Percentiles rank a stretch among this genome's conserved stretches.
Evolutionary conservation across 129 eudicot species (phyloP).

Genomic region (Solidago caesia): DNA sequence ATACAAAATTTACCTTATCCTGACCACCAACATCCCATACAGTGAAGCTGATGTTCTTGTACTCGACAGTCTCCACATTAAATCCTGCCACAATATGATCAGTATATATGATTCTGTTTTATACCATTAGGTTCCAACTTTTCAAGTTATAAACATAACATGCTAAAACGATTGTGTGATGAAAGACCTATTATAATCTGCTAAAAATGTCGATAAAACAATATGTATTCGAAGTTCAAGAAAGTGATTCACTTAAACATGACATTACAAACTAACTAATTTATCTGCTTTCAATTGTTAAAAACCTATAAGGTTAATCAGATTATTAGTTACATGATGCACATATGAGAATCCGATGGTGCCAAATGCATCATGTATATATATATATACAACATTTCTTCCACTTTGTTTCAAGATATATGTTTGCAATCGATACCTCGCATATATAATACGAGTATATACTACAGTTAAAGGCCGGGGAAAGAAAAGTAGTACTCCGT

Average conservation of each 20-base stretch:
- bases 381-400: not conserved
- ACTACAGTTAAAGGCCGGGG: no score
- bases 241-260: not conserved
- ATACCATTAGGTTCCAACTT: not conserved
- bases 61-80: conserved; percentile 10
- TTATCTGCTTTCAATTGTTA: no score
- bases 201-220: not conserved
- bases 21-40: conserved; percentile 21
- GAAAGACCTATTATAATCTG: no score
- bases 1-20: conserved; percentile 3
- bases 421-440: not conserved
- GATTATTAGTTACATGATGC: not conserved
- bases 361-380: no score
- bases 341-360: no score
- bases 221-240: not conserved
- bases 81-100: conserved; percentile 6
- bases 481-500: not conserved
- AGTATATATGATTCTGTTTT: not conserved
- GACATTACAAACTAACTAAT: no score
- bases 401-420: not conserved
- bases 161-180: not conserved
- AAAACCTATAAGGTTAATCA: no score
- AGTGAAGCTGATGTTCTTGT: conserved; percentile 16
- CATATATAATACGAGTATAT: no score
- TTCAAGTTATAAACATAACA: not conserved